Evolutionary conservation across 176 grass and related monocot species (phyloP).

Genomic region (Canna indica): DNA sequence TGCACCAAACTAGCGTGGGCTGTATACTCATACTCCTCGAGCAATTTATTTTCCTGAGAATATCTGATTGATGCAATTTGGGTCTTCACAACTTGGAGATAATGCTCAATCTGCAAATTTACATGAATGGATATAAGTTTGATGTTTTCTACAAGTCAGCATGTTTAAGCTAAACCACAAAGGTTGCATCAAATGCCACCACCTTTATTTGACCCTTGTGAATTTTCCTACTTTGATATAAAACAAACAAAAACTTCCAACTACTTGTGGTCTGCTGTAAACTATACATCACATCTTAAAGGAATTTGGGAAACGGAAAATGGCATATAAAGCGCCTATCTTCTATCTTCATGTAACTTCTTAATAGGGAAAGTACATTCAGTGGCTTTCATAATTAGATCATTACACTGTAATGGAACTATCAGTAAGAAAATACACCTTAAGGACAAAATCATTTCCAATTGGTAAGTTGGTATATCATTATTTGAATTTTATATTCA

Average conservation of each 20-base stretch:
- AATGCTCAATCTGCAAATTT: conserved; percentile 91
- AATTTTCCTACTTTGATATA: background rate
- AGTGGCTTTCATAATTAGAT: background rate
- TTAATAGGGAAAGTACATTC: background rate
- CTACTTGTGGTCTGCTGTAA: background rate
- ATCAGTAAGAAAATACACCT: background rate
- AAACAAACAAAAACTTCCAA: background rate
- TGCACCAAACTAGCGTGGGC: conserved; percentile 90
- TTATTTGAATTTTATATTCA: background rate
- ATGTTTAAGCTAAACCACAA: background rate
- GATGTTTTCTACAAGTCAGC: background rate
- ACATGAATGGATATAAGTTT: background rate
- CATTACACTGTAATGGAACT: background rate
- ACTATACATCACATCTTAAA: background rate
- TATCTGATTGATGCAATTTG: conserved; percentile 50
- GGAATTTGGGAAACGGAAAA: background rate
- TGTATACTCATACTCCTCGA: conserved; percentile 99
- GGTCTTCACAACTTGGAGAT: conserved; percentile 94
- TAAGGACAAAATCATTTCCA: background rate
- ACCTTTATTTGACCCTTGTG: background rate
- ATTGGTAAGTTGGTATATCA: background rate
- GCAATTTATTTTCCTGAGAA: conserved; percentile 56
- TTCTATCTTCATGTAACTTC: background rate
- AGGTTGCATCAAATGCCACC: background rate
- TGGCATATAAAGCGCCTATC: background rate